Evolutionary conservation across 768 basidiomycete species (phyloP), one percentile per base, ranked within the genome.

Genomic region (Lactifluus subvellereus): DNA sequence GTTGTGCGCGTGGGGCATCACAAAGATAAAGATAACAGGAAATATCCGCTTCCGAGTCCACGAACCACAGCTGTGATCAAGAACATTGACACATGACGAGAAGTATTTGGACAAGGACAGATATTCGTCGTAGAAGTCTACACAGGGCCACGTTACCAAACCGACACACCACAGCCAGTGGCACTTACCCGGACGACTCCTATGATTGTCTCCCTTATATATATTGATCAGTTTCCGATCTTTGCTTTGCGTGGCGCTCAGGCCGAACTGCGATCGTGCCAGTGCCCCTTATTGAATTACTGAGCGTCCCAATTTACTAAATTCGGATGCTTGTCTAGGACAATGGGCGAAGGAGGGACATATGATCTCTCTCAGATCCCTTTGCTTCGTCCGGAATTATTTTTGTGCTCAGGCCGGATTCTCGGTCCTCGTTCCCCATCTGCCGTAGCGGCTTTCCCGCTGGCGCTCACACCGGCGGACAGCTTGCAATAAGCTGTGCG

Each of bases 361-460:
- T 59, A 63, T 63, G 56, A 58, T 61, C 63, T 40, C 27, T 27
- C 42, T 45, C 40, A 38, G 59, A 55, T 56, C 54, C 52, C 45
- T 33, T 18, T 61, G 42, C 54, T 65, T 62, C 64, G 33, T 35
- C 43, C 55, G 53, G 57, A 48, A 57, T 66, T 52, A 63, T 43
- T 43, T 51, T 64, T 53, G 32, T 18, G 10, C 56, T 50, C 20
- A 63, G 20, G 48, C 65, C 65, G 27, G 50, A 16, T 48, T 54
- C 57, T 66, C 65, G 65, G 65, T 57, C 49, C 65, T 38, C 8
- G 62, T 43, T 60, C 56, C 43, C 55, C 61, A 66, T 66, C 53
- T 54, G 55, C 65, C 61, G 57, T 58, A 66, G 61, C 61, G 57
- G 61, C 45, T 54, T 66, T 35, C 43, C 50, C 45, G 61, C 62